phyloP scores from a whole-genome alignment of 148 eudicot genomes.

The Silene conica region DNA sequence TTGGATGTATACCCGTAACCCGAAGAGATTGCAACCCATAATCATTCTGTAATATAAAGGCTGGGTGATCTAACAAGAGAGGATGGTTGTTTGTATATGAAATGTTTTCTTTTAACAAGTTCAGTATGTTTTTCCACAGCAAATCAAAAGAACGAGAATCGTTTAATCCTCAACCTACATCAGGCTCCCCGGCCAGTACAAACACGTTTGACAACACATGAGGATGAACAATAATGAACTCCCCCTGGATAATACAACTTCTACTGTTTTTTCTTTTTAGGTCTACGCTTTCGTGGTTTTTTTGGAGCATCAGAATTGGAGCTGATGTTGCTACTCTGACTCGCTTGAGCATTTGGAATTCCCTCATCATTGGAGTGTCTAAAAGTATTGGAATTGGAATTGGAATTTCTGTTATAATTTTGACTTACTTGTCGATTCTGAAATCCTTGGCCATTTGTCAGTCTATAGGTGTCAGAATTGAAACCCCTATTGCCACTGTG shows the following conservation, averaged over 20 bases:
- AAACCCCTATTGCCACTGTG: slow-evolving; percentile 70
- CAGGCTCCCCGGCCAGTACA: neutral
- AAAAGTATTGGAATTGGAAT: neutral
- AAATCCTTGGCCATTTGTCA: neutral
- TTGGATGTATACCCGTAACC: no score
- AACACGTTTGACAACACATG: neutral
- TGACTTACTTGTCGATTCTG: neutral
- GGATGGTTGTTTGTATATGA: no score
- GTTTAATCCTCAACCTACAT: neutral
- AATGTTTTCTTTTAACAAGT: no score
- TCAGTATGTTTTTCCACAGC: neutral
- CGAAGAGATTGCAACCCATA: no score
- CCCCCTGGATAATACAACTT: neutral
- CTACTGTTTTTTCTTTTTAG: slow-evolving; percentile 81
- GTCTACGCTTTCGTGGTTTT: slow-evolving; percentile 83
- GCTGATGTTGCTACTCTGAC: slow-evolving; percentile 77
- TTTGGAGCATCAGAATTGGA: slow-evolving; percentile 90
- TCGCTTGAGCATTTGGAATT: slow-evolving; percentile 43
- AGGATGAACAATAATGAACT: neutral
- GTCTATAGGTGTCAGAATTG: slow-evolving; percentile 75
- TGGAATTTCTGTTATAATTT: slow-evolving; percentile 2
- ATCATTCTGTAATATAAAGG: no score
- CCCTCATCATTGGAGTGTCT: slow-evolving; percentile 23
- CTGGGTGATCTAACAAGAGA: neutral
- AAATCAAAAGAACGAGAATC: neutral